Evolutionary conservation across 352 stramenopile species (phyloP), one percentile per base, ranked within the genome.

Genomic region (Phytopythium delawarense): DNA sequence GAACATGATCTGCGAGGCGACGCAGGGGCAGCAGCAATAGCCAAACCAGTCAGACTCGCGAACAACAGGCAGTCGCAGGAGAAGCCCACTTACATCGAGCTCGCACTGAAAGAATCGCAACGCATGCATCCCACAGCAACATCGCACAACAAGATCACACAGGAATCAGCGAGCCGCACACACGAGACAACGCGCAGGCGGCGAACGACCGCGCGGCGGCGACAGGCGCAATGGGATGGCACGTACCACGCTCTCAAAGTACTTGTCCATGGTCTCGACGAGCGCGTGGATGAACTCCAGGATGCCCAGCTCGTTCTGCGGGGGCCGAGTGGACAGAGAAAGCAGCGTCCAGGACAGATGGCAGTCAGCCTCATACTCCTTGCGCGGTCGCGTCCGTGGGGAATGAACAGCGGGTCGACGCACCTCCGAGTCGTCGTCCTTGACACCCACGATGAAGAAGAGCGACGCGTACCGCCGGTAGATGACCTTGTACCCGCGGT

Each of bases 211-310:
- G 18, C 13, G 39, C 12, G 4, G 39, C 32, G n/a, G 5, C 13
- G 20, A 66, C 0, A n/a, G 16, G 15, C 39, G 42, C 32, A 35
- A 44, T 44, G 23, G 45, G 28, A 18, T 4, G 4, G 8, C 16
- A 87, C 81, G 67, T 87, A 93, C 84, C 78, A 99, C 98, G 71
- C 94, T 98, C 71, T 98, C 96, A 78, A 99, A 98, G 79, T 98
- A 98, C 78, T 98, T 98, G 84, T 99, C 97, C 87, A 99, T 98
- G 7, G 97, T 99, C 76, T 99, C 98, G 40, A 99, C 98, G 23
- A 99, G 89, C 50, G 91, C 96, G 78, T 99, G 98, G 74, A 99
- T 99, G 70, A 99, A 99, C 86, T 99, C 98, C 54, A 99, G 76
- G 42, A 99, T 95, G 39, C 96, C 98, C 39, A 99, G 85, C 79